Evolutionary conservation across 192 early-diverging fungal genomes (phyloP), one percentile per base, ranked within the genome.

Genomic region (Coemansia sp.): DNA sequence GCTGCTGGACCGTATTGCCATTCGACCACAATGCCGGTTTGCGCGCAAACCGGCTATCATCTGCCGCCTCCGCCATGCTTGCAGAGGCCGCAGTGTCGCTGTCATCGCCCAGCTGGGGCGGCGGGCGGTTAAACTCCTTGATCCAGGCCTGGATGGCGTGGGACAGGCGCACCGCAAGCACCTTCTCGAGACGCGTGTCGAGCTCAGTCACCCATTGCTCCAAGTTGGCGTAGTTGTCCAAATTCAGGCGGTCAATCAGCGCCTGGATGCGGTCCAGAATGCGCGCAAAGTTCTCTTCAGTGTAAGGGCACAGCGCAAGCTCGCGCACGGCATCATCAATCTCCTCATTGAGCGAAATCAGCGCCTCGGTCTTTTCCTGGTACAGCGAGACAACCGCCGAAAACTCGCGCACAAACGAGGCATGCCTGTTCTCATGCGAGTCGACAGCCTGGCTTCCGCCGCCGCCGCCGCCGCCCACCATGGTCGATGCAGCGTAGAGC

Each of bases 361-460:
- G 82, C 1, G 84, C 63, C 56, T 88, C 89, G 10, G 90, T 90
- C 67, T 98, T 98, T 40, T 98, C 95, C 71, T 97, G 94, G 80
- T 94, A 97, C n/a, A 87, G 73, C 14, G 88, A 85, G 0, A 99
- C 93, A 3, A 85, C 81, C 6, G 81, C 78, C 2, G 93, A 91
- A 77, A 98, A 95, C 50, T 97, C 94, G 40, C 91, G 83, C 14
- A 99, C 97, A 82, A 95, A 99, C 41, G 81, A 80, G 1, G 94
- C 86, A 56, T 96, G 89, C 27, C 88, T 83, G 68, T 90, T 47
- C 58, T 95, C 90, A 23, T 88, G 80, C 45, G 73, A 75, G 54
- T 86, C 87, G 15, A 81, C 50, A n/a, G 64, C 50, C 47, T 22
- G 11, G 18, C 33, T 14, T 35, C 34, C 34, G 29, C 26, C 45